These are phyloP conservation scores for Strigomonas culicis DNA, from an alignment of 208 protist genomes.

Conservation along the genomic window DNA sequence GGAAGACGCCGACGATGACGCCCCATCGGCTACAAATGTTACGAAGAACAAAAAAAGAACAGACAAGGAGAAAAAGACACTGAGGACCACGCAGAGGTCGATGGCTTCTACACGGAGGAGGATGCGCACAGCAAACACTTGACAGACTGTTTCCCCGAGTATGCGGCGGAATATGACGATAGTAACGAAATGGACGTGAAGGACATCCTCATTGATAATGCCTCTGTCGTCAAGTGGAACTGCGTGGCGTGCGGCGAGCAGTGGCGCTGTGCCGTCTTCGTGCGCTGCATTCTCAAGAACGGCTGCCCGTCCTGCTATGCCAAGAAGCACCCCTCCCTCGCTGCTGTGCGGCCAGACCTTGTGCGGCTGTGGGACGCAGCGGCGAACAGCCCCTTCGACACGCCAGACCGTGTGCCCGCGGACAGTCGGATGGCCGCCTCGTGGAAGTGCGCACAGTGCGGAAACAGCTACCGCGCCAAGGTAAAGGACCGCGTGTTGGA, in stretches of 20 bases:
- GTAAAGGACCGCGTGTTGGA: slow-evolving; percentile 60
- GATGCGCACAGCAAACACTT: slow-evolving; percentile 39
- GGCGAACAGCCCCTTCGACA: slow-evolving; percentile 66
- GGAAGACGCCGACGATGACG: too few relatives aligned
- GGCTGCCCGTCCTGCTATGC: slow-evolving; percentile 56
- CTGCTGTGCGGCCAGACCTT: slow-evolving; percentile 33
- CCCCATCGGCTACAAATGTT: background rate
- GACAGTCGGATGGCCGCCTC: slow-evolving; percentile 38
- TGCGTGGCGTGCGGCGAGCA: slow-evolving; percentile 44
- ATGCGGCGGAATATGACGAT: slow-evolving; percentile 57
- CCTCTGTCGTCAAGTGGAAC: slow-evolving; percentile 46
- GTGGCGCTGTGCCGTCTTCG: slow-evolving; percentile 69
- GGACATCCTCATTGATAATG: slow-evolving; percentile 40
- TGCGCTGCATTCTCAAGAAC: slow-evolving; percentile 63
- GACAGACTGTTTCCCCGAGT: slow-evolving; percentile 41
- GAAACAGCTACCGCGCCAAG: slow-evolving; percentile 49
- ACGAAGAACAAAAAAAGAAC: background rate
- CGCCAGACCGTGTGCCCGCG: slow-evolving; percentile 29
- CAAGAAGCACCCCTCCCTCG: slow-evolving; percentile 26
- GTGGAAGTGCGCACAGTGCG: slow-evolving; percentile 59
- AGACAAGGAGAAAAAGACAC: background rate
- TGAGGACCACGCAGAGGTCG: slow-evolving; percentile 6
- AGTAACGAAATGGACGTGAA: slow-evolving; percentile 31
- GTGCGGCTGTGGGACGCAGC: slow-evolving; percentile 51
- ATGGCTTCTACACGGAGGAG: background rate